Base-by-base conservation (phyloP, 106 monocot genomes). In the Cymbidium sinense region DNA sequence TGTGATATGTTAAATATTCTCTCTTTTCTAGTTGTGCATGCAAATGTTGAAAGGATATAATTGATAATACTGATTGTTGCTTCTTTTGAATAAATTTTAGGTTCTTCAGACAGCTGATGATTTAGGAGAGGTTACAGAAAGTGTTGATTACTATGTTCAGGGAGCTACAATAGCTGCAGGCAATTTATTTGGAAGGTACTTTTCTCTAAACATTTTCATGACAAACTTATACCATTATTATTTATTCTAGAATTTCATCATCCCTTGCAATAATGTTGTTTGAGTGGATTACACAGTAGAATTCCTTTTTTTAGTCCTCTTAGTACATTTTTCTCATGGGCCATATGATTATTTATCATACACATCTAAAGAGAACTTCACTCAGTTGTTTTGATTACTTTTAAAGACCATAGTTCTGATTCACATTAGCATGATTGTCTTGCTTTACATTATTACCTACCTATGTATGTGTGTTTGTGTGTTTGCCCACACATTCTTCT, bases 71-170 rank as follows among this genome's bases (percentile, higher is more conserved):
- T 69, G 71, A 25, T 25, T 20, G 37, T 58, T 58, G 30, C 25
- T 37, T 67, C 10, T 67, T 67, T 67, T 67, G 67, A 30, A 33
- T 67, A 13, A 67, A 39, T 50, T 70, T 18, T 82, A 98, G 98
- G 94, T 99, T 86, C 94, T 99, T 85, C 92, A 99, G 86, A 99
- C 98, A 58, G 98, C 90, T 87, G 98, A 99, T 84, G 88, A 92
- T 83, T 77, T 94, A 41, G 94, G 98, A 52, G 98, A 99, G 79
- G 94, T 99, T 34, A 99, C 98, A 25, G 98, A 99, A 80, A 90
- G 82, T 79, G 98, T 99, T 29, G 98, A 95, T 31, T 99, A 99
- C 64, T 94, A 87, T 92, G 89, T 94, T 73, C 91, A 94, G 70
- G 98, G 94, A 43, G 91, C 88, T 73, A 99, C 98, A 44, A 82